These are phyloP conservation scores for Pythium insidiosum DNA, from an alignment of 352 stramenopile species.

Conservation along the genomic window DNA sequence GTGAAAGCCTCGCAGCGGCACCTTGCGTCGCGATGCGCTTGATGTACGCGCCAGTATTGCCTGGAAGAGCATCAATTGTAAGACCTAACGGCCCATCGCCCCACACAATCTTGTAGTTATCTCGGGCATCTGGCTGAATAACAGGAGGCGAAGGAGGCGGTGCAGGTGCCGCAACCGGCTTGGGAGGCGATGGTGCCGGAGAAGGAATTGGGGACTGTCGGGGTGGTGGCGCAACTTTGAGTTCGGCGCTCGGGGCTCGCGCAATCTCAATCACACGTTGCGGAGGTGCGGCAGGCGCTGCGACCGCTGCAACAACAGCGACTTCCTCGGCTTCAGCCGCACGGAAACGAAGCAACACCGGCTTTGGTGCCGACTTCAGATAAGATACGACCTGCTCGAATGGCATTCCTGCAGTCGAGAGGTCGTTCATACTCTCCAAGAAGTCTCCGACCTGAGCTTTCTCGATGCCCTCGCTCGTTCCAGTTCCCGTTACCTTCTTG, in stretches of 20 bases:
- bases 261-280: constrained; percentile 4
- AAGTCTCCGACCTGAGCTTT: constrained; percentile 76
- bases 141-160: constrained; percentile 5
- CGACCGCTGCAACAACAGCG: constrained; percentile 2
- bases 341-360: constrained; percentile 63
- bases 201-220: constrained; percentile 4
- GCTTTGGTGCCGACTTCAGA: constrained; percentile 74
- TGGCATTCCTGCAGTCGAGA: constrained; percentile 49
- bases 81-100: constrained; percentile 62
- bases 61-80: constrained; percentile 70
- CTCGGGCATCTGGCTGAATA: constrained; percentile 13
- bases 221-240: background rate
- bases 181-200: constrained; percentile 12
- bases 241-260: constrained; percentile 6
- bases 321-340: constrained; percentile 31
- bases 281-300: constrained; percentile 1
- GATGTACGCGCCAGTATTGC: constrained; percentile 59
- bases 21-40: constrained; percentile 72
- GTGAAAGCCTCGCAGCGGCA: constrained; percentile 61
- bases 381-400: constrained; percentile 81
- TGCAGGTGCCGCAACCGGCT: constrained; percentile 10
- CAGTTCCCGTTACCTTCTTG: constrained; percentile 83
- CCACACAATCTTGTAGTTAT: constrained; percentile 80
- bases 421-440: constrained; percentile 77
- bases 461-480: constrained; percentile 70